A percentile compares a stretch with the other conserved stretches of the same genome.
phyloP scores from a whole-genome alignment of 192 early-diverging fungal genomes.

The Nowakowskiella sp. region DNA sequence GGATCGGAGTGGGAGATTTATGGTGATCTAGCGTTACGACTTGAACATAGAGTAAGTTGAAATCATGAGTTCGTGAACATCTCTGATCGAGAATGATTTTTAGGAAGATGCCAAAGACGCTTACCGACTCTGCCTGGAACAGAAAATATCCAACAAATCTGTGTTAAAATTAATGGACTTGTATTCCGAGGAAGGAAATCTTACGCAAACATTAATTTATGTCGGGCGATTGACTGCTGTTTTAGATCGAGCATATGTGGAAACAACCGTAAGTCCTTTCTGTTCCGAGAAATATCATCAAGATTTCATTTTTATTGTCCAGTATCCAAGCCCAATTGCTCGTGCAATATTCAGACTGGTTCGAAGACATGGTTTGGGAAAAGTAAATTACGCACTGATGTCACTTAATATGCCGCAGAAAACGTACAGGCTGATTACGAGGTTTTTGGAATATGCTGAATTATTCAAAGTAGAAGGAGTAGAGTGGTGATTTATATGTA shows the following conservation, averaged over 20 bases:
- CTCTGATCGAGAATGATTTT: not conserved
- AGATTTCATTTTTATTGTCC: slow-evolving; percentile 6
- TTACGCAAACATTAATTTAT: slow-evolving; percentile 69
- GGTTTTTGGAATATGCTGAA: slow-evolving; percentile 51
- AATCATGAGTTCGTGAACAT: slow-evolving; percentile 2
- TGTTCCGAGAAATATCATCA: not conserved
- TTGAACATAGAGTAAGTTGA: slow-evolving; percentile 65
- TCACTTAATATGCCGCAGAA: slow-evolving; percentile 78
- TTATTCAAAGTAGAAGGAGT: slow-evolving; percentile 27
- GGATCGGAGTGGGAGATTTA: slow-evolving; percentile 97
- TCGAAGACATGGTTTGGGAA: slow-evolving; percentile 76
- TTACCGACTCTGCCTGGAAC: slow-evolving; percentile 75
- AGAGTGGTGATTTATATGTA: too few species aligned
- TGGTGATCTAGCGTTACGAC: slow-evolving; percentile 81
- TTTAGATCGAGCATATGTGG: slow-evolving; percentile 86
- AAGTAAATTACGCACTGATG: slow-evolving; percentile 84
- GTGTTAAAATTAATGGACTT: slow-evolving; percentile 78
- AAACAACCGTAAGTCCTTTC: slow-evolving; percentile 61
- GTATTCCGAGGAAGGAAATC: slow-evolving; percentile 71
- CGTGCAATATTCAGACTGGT: slow-evolving; percentile 79
- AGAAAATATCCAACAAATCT: slow-evolving; percentile 90
- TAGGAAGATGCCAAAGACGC: slow-evolving; percentile 87
- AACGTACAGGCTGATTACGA: slow-evolving; percentile 66
- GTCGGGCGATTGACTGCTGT: slow-evolving; percentile 77
- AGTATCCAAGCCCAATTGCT: slow-evolving; percentile 88